Evolutionary conservation across 192 early-diverging fungal genomes (phyloP).

Genomic region (Backusella luteola): DNA sequence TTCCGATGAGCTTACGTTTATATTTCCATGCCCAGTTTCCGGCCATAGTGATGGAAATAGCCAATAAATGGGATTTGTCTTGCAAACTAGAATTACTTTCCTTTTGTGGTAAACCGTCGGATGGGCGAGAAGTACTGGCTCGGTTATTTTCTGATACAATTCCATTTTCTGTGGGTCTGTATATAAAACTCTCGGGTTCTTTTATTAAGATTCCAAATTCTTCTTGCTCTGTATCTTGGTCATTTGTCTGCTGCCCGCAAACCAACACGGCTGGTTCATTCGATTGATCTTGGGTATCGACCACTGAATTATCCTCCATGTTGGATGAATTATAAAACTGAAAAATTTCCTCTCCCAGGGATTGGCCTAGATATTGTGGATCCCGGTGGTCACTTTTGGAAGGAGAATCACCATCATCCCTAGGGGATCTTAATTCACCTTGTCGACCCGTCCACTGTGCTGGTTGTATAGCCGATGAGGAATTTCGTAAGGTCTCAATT

Average conservation of each 20-base stretch:
- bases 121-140: neutral
- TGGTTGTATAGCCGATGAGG: neutral
- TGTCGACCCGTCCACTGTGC: neutral
- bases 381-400: neutral
- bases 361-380: neutral
- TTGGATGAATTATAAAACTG: neutral
- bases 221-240: neutral
- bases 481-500: neutral
- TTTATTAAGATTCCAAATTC: neutral
- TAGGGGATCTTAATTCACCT: neutral
- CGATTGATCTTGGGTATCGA: neutral
- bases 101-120: too few species aligned
- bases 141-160: neutral
- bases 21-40: constrained; percentile 74
- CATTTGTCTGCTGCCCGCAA: neutral
- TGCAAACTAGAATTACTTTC: too few species aligned
- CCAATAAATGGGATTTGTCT: neutral
- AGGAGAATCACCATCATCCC: neutral
- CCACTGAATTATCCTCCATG: neutral
- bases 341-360: neutral
- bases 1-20: constrained; percentile 50
- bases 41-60: constrained; percentile 75
- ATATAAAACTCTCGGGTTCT: neutral
- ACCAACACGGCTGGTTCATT: neutral
- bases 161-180: neutral